Evolutionary conservation across 176 grass and related monocot species (phyloP), one percentile per base, ranked within the genome.

Genomic region (Bolboschoenus planiculmis): DNA sequence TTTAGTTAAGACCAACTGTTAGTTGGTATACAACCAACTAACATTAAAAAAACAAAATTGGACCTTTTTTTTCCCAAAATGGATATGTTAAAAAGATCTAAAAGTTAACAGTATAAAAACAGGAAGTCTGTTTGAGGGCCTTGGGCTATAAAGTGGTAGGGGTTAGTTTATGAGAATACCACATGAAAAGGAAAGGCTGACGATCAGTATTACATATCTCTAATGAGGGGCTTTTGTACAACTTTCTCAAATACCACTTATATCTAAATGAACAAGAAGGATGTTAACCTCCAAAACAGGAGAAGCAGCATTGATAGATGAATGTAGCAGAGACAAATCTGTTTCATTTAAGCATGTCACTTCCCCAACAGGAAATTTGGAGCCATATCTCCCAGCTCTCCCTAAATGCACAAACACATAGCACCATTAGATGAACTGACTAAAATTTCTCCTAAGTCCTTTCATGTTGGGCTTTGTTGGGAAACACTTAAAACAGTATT

Each of bases 331-430:
- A 82, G 92, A 92, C 56, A 98, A 91, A 85, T 98, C 92, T 68
- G 60, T 76, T 87, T 76, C 78, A 35, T 78, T 1, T 64, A 98
- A 14, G 72, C 90, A 95, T 23, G 90, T 98, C 81, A 98, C 92
- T 93, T 98, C 92, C 27, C 95, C 95, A 91, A 86, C 80, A 72
- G 95, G 89, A 83, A 93, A 98, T 85, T 93, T 95, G 85, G 95
- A 98, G 43, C 95, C 95, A 94, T 94, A 98, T 91, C 95, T 94
- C 56, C 95, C 92, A 87, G 95, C 95, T 66, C 95, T 91, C 47
- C 95, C 95, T 98, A 88, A 33, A 80, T 57, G 31, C 6, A 79
- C 18, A 55, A 78, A 55, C 26, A 55, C 27, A 79, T 80, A 80
- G 18, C 20, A 80, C 33, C 18, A 40, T 21, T 60, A 21, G 14